These are phyloP conservation scores for Gillenia trifoliata DNA, from an alignment of 306 rosid genomes.

Conservation along the genomic window DNA sequence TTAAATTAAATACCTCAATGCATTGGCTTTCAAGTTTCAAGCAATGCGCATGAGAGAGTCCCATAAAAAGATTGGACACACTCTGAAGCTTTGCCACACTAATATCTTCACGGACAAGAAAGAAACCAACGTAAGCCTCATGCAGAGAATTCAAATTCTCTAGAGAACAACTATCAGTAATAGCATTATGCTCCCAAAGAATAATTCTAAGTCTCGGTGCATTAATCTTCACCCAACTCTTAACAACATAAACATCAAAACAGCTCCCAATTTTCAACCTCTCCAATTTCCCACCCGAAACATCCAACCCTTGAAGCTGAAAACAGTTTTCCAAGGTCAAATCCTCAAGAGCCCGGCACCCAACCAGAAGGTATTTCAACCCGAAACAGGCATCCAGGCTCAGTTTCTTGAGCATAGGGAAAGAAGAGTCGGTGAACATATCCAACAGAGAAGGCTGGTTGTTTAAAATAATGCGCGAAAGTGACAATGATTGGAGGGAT, in stretches of 20 bases:
- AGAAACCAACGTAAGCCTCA: constrained; percentile 50
- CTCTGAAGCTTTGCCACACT: constrained; percentile 41
- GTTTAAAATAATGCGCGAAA: constrained; percentile 34
- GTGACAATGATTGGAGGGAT: constrained; percentile 42
- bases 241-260: constrained; percentile 37
- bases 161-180: constrained; percentile 32
- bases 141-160: constrained; percentile 32
- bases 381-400: constrained; percentile 48
- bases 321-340: constrained; percentile 48
- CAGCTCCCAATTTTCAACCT: constrained; percentile 39
- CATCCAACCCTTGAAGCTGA: constrained; percentile 46
- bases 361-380: constrained; percentile 41
- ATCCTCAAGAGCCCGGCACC: constrained; percentile 43
- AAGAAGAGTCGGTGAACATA: constrained; percentile 48
- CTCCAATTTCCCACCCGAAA: constrained; percentile 38
- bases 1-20: constrained; percentile 47
- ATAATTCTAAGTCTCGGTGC: constrained; percentile 42
- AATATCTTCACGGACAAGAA: constrained; percentile 27
- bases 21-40: constrained; percentile 45
- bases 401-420: constrained; percentile 50
- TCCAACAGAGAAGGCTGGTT: constrained; percentile 50
- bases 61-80: constrained; percentile 46
- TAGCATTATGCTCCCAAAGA: constrained; percentile 50
- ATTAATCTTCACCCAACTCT: constrained; percentile 47
- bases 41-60: constrained; percentile 41